These are phyloP conservation scores for Pythium sp. DNA, from an alignment of 352 stramenopile genomes.

Conservation along the genomic window DNA sequence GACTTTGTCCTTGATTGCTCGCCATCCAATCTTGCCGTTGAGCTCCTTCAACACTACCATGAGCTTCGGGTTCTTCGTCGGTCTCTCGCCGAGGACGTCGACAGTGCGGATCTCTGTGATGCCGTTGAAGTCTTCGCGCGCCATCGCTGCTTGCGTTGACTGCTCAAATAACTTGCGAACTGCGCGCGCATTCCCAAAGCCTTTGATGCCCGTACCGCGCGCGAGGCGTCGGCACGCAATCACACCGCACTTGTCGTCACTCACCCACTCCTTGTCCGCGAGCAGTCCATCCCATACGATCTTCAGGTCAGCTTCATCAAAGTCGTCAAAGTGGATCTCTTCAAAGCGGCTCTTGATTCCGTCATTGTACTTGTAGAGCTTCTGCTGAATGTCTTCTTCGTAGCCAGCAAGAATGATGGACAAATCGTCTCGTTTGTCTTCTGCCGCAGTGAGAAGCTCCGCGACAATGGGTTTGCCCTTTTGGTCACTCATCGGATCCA, in stretches of 20 bases:
- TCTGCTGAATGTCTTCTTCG: conserved; percentile 91
- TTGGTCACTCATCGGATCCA: conserved; percentile 76
- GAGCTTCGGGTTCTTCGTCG: conserved; percentile 74
- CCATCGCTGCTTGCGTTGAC: conserved; percentile 56
- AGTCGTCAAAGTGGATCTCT: conserved; percentile 89
- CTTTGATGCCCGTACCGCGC: conserved; percentile 62
- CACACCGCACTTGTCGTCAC: conserved; percentile 41
- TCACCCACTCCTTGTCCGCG: conserved; percentile 41
- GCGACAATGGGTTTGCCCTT: conserved; percentile 87
- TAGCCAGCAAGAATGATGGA: conserved; percentile 92
- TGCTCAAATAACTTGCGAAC: conserved; percentile 79
- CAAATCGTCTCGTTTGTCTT: conserved; percentile 82
- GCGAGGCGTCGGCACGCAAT: conserved; percentile 67
- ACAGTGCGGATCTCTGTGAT: conserved; percentile 48
- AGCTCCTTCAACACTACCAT: conserved; percentile 50
- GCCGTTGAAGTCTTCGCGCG: conserved; percentile 62
- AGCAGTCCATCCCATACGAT: conserved; percentile 66
- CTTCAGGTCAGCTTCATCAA: conserved; percentile 83
- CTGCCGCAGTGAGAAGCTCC: conserved; percentile 82
- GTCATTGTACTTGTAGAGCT: conserved; percentile 90
- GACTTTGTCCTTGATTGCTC: conserved; percentile 74
- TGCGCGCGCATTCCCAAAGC: conserved; percentile 85
- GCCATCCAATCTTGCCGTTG: conserved; percentile 74
- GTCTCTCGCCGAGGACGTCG: conserved; percentile 80
- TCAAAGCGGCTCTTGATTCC: conserved; percentile 85